Conservation (phyloP, 202 grass and related monocot genomes). For the Carex sylvatica region DNA sequence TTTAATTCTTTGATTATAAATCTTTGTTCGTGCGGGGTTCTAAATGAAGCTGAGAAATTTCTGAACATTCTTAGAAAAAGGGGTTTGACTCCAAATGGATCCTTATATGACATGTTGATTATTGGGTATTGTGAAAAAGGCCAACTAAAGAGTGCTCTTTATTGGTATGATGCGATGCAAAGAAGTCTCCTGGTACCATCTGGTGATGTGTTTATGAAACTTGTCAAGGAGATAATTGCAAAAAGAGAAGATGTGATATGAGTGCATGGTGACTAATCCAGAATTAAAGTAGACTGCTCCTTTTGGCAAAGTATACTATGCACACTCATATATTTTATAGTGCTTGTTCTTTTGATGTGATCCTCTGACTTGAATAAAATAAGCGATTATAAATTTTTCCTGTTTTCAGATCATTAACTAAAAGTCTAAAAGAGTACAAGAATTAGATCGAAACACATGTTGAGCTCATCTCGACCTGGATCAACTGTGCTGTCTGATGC, state of each 20-base stretch:
- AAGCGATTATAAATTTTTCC: not conserved
- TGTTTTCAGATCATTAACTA: not conserved
- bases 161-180: conserved; percentile 65
- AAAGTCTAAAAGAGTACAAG: not conserved
- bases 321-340: not conserved
- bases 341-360: conserved; percentile 1
- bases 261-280: conserved; percentile 7
- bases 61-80: conserved; percentile 43
- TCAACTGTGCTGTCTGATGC: not conserved
- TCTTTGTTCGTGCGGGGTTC: conserved; percentile 55
- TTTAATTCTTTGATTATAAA: conserved; percentile 44
- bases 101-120: conserved; percentile 51
- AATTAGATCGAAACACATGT: not conserved
- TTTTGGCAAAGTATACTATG: not conserved
- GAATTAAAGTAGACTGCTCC: not conserved
- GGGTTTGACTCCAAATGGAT: conserved; percentile 25
- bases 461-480: not conserved
- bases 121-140: conserved; percentile 47
- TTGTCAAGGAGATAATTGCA: conserved; percentile 37
- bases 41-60: conserved; percentile 71
- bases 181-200: conserved; percentile 43
- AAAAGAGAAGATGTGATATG: conserved; percentile 31
- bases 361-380: not conserved
- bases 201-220: conserved; percentile 45
- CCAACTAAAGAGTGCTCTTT: conserved; percentile 52